Evolutionary conservation across 129 eudicot genomes (phyloP).

Genomic region (Helichrysum umbraculigerum): DNA sequence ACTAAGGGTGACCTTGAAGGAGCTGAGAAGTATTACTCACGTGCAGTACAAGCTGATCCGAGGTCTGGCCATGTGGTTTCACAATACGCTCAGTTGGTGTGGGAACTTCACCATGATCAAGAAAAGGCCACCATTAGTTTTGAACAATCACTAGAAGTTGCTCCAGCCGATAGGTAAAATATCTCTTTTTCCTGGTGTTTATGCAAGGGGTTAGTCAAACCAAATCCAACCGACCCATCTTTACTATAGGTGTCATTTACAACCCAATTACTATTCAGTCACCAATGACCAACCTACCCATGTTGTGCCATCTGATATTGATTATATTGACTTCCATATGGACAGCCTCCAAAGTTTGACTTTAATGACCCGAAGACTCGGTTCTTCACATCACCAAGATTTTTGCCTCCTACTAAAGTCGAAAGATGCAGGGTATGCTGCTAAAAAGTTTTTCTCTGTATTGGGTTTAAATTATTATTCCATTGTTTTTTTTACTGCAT

Average conservation of each 20-base stretch:
- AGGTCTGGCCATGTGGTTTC: no score
- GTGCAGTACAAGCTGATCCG: no score
- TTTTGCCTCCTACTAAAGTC: conserved; percentile 84
- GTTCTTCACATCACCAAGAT: conserved; percentile 32
- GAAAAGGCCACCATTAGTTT: conserved; percentile 49
- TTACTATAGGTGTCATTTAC: conserved; percentile 12
- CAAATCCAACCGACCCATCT: neutral
- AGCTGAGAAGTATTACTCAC: no score
- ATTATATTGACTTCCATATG: conserved; percentile 1
- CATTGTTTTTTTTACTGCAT: conserved; percentile 4
- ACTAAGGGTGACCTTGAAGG: no score
- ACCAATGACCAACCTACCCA: neutral
- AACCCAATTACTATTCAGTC: neutral
- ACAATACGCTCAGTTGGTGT: no score
- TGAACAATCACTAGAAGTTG: conserved; percentile 52
- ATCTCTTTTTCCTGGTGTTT: neutral
- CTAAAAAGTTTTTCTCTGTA: conserved; percentile 15
- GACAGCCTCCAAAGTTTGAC: conserved; percentile 54
- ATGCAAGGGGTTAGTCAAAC: conserved; percentile 40
- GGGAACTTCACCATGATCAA: conserved; percentile 65
- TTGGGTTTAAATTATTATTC: neutral
- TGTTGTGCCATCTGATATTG: neutral
- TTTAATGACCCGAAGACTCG: neutral
- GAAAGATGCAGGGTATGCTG: conserved; percentile 74
- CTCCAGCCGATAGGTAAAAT: conserved; percentile 53